A percentile compares a stretch with the other conserved stretches of the same genome.
Conservation (phyloP, 495 filamentous ascomycete species). For the Jackrogersella multiformis region DNA sequence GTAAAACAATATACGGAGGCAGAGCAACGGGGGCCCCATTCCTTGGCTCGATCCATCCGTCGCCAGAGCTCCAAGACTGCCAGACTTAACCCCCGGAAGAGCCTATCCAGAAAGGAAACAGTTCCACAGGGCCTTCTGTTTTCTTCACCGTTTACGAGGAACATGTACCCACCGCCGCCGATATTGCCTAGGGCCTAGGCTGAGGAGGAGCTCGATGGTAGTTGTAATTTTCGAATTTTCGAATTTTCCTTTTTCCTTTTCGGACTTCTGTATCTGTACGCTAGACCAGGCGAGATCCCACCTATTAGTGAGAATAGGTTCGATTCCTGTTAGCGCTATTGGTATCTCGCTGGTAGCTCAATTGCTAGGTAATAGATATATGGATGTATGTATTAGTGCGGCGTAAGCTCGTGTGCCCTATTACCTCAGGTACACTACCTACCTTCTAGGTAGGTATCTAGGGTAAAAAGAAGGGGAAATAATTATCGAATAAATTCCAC, state of each 20-base stretch:
- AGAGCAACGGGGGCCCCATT: conserved; percentile 39
- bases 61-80: conserved; percentile 10
- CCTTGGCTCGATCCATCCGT: conserved; percentile 33
- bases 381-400: conserved; percentile 15
- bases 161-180: conserved; percentile 12
- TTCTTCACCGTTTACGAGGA: conserved; percentile 40
- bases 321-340: too few species aligned
- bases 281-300: too few species aligned
- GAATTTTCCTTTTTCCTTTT: too few species aligned
- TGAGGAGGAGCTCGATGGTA: neutral
- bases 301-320: too few species aligned
- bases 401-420: conserved; percentile 20
- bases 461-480: conserved; percentile 10
- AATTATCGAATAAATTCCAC: conserved; percentile 8
- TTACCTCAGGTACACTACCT: too few species aligned
- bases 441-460: conserved; percentile 4
- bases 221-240: too few species aligned
- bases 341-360: too few species aligned
- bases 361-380: too few species aligned
- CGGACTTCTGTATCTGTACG: too few species aligned
- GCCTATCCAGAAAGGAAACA: conserved; percentile 30
- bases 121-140: conserved; percentile 36
- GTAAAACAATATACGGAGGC: conserved; percentile 46
- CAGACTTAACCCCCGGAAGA: conserved; percentile 3
- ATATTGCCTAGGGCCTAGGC: conserved; percentile 17